phyloP scores from a whole-genome alignment of 306 rosid genomes.

The Heteromeles arbutifolia region DNA sequence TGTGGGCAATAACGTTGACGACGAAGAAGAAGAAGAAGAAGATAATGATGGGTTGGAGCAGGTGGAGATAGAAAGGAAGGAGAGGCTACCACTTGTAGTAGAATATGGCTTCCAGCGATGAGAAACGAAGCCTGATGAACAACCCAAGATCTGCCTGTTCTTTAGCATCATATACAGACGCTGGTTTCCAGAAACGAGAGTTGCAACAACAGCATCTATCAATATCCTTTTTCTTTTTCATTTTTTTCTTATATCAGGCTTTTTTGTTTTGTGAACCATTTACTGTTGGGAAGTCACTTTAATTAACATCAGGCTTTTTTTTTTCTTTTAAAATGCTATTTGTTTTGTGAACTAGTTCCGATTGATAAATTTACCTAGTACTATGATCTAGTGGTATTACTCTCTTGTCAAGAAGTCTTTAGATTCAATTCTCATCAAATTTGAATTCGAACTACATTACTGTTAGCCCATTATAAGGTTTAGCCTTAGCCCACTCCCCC shows the following conservation, averaged over 20 bases:
- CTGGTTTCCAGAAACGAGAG: not conserved
- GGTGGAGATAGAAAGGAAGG: conserved; percentile 31
- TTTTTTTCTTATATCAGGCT: not conserved
- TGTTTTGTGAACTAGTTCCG: no score
- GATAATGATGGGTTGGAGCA: conserved; percentile 27
- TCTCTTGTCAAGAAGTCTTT: no score
- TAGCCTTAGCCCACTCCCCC: no score
- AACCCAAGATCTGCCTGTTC: conserved; percentile 45
- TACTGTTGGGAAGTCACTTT: no score
- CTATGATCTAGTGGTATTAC: no score
- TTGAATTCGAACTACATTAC: no score
- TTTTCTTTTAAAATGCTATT: no score
- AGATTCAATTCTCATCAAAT: accelerated
- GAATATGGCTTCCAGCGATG: conserved; percentile 36
- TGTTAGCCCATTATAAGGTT: no score
- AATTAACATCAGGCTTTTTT: no score
- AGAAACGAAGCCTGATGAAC: conserved; percentile 43
- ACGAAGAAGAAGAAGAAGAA: conserved; percentile 18
- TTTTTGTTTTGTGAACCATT: no score
- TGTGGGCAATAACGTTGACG: not conserved
- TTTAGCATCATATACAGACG: conserved; percentile 42
- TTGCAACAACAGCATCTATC: not conserved
- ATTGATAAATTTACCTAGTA: no score
- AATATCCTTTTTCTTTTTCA: not conserved
- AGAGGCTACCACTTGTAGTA: conserved; percentile 9